These are phyloP conservation scores for Exophiala sp. DNA, from an alignment of 2,329 filamentous ascomycete genomes.

Conservation along the genomic window DNA sequence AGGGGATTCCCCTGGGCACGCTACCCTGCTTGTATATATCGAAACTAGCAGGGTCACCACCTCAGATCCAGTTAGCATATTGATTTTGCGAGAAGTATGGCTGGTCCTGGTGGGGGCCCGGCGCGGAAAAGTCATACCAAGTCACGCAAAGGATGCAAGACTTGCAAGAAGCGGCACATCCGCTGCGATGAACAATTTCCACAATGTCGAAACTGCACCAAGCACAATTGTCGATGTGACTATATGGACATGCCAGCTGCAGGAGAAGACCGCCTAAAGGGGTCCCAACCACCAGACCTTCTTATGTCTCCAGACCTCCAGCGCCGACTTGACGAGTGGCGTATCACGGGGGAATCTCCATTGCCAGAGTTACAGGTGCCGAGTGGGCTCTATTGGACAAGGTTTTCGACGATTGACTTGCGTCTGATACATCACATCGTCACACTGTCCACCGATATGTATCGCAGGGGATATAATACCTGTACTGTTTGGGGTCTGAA, in stretches of 20 bases:
- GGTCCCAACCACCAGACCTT: constrained; percentile 55
- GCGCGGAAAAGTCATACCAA: constrained; percentile 92
- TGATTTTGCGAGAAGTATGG: constrained; percentile 52
- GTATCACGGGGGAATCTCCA: constrained; percentile 74
- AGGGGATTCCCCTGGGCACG: too few species aligned
- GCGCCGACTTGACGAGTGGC: constrained; percentile 73
- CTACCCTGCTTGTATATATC: too few species aligned
- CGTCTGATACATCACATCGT: constrained; percentile 87
- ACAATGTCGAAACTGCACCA: constrained; percentile 97
- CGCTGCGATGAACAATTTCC: constrained; percentile 96
- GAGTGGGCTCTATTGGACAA: constrained; percentile 65
- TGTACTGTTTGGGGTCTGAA: constrained; percentile 91
- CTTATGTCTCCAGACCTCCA: constrained; percentile 85
- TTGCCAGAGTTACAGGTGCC: constrained; percentile 75
- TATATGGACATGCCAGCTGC: constrained; percentile 82
- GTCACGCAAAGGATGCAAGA: constrained; percentile 96
- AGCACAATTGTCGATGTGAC: constrained; percentile 96
- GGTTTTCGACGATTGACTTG: constrained; percentile 70
- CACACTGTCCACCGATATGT: constrained; percentile 76
- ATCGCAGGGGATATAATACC: constrained; percentile 67
- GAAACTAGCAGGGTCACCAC: too few species aligned
- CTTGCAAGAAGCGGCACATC: constrained; percentile 95
- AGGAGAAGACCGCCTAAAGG: constrained; percentile 47
- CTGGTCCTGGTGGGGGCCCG: constrained; percentile 89
- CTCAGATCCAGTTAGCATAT: background rate